Evolutionary conservation across 148 eudicot genomes (phyloP).

Genomic region (Rhododendron ferrugineum): DNA sequence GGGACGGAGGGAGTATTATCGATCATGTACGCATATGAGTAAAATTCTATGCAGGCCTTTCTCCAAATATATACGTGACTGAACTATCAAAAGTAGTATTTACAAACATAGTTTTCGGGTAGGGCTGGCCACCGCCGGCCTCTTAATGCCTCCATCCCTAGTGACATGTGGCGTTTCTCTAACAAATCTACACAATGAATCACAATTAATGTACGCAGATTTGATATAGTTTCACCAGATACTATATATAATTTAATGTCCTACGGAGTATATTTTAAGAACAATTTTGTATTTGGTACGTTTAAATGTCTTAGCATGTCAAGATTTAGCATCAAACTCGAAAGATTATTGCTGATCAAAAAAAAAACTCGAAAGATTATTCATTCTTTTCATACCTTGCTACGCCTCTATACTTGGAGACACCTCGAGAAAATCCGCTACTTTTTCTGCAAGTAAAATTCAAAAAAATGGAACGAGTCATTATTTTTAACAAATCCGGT

Average conservation of each 20-base stretch:
- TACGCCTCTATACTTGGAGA: conserved; percentile 90
- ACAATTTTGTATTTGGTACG: not conserved
- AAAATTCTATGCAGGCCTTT: too few relatives aligned
- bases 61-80: not conserved
- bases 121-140: not conserved
- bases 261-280: not conserved
- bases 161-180: not conserved
- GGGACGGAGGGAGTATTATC: too few relatives aligned
- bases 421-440: conserved; percentile 88
- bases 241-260: not conserved
- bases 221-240: not conserved
- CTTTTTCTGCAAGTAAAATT: conserved; percentile 54
- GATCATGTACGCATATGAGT: too few relatives aligned
- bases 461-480: not conserved
- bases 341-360: too few relatives aligned
- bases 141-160: not conserved
- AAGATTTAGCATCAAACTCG: not conserved
- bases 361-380: not conserved
- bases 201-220: not conserved
- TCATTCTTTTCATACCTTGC: conserved; percentile 56
- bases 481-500: not conserved
- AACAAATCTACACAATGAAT: not conserved
- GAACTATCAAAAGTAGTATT: not conserved
- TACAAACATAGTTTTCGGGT: not conserved
- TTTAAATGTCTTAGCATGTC: not conserved